Conservation (phyloP, 2,329 filamentous ascomycete species). For the Aspergillus sp. region DNA sequence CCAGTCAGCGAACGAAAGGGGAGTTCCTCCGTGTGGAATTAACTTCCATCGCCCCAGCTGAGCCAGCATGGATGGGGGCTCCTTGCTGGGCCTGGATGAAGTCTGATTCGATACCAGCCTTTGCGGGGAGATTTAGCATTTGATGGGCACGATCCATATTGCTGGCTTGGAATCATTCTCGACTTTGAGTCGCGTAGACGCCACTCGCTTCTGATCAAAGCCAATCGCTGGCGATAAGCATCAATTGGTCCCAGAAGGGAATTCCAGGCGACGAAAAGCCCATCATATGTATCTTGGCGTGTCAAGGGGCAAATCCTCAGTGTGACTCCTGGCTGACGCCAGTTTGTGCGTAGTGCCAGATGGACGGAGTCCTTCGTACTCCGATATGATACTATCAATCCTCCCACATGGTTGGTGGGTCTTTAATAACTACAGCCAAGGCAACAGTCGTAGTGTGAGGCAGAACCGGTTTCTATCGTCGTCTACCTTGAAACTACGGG, state of each 20-base stretch:
- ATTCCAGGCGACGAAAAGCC: background rate
- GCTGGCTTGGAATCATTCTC: constrained; percentile 1
- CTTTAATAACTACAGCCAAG: no score
- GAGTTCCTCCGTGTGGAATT: constrained; percentile 3
- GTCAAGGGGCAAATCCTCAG: no score
- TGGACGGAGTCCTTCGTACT: no score
- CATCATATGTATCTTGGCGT: no score
- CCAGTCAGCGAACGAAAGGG: background rate
- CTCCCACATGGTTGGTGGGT: no score
- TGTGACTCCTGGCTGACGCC: no score
- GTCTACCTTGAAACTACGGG: no score
- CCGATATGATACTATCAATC: no score
- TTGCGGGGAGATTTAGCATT: constrained; percentile 11
- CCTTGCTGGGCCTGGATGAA: background rate
- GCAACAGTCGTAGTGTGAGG: no score
- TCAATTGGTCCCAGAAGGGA: background rate
- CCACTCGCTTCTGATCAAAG: background rate
- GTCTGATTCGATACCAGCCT: constrained; percentile 12
- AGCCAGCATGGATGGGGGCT: background rate
- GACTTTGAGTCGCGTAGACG: background rate
- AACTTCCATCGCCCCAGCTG: constrained; percentile 13
- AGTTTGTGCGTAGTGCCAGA: no score
- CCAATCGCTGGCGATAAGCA: constrained; percentile 3
- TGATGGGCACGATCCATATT: constrained; percentile 12
- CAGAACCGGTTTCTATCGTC: background rate